These are phyloP conservation scores for Teratosphaeria pseudoeucalypti DNA, from an alignment of 2,329 filamentous ascomycete genomes.

Conservation along the genomic window DNA sequence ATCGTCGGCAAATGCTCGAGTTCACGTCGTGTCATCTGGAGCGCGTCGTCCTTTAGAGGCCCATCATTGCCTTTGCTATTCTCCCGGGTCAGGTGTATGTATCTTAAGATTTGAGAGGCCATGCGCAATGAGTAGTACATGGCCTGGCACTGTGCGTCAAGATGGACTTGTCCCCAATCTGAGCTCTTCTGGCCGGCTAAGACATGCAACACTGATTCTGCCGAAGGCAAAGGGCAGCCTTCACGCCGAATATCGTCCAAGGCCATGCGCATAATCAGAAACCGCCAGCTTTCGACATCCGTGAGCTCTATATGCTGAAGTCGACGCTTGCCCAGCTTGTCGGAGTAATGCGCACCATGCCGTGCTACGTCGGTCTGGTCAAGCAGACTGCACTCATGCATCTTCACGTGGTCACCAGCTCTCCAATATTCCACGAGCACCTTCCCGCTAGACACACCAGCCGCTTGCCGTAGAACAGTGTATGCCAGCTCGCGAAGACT, in stretches of 20 bases:
- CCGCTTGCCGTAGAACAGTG: constrained; percentile 20
- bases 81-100: background rate
- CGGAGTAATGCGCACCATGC: background rate
- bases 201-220: constrained; percentile 11
- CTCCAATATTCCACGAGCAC: constrained; percentile 29
- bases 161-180: constrained; percentile 29
- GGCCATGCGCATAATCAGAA: constrained; percentile 10
- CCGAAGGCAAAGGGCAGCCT: constrained; percentile 9
- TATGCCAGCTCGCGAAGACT: constrained; percentile 30
- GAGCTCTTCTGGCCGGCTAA: constrained; percentile 24
- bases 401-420: constrained; percentile 21
- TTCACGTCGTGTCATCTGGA: background rate
- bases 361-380: constrained; percentile 1
- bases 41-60: background rate
- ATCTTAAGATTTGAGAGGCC: constrained; percentile 27
- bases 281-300: constrained; percentile 10
- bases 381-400: constrained; percentile 2
- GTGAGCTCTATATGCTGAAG: background rate
- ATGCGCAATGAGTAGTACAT: constrained; percentile 34
- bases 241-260: constrained; percentile 6
- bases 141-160: constrained; percentile 32
- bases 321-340: constrained; percentile 1
- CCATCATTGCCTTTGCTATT: background rate
- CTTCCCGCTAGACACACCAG: background rate
- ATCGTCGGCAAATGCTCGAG: constrained; percentile 13